Evolutionary conservation across 768 basidiomycete species (phyloP).

Genomic region (Suillus subaureus): DNA sequence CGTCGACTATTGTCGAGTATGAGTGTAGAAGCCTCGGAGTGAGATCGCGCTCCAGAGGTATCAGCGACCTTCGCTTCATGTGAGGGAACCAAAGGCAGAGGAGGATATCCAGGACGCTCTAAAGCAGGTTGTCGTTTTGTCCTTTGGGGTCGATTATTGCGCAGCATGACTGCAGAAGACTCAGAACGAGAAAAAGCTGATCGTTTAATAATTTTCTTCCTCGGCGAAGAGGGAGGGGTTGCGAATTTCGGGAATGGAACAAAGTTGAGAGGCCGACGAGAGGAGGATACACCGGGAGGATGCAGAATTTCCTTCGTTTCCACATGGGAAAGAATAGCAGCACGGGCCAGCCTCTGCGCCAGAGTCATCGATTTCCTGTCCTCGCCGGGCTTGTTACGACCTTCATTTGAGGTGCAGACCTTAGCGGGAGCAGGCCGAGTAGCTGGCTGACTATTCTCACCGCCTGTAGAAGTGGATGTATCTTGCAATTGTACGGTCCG

Average conservation of each 20-base stretch:
- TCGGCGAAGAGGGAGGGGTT: slow-evolving; percentile 1
- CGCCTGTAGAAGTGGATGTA: not conserved
- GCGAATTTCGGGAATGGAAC: slow-evolving; percentile 29
- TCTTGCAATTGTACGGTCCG: not conserved
- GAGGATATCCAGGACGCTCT: slow-evolving; percentile 10
- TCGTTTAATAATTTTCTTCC: not conserved
- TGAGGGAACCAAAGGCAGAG: slow-evolving; percentile 28
- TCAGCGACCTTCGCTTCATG: slow-evolving; percentile 32
- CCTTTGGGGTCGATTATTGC: not conserved
- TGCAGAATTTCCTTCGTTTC: slow-evolving; percentile 21
- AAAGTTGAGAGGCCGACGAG: slow-evolving; percentile 29
- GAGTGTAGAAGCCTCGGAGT: not conserved
- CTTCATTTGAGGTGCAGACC: not conserved
- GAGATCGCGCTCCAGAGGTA: slow-evolving; percentile 4
- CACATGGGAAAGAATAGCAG: slow-evolving; percentile 28
- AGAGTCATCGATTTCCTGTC: slow-evolving; percentile 11
- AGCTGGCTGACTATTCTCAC: slow-evolving; percentile 22
- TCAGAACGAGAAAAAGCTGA: not conserved
- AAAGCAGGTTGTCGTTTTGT: not conserved
- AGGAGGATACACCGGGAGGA: slow-evolving; percentile 11
- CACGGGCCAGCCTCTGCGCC: slow-evolving; percentile 24
- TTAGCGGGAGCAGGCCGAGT: not conserved
- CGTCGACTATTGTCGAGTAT: not conserved
- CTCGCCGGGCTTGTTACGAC: not conserved
- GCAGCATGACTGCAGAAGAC: not conserved